Conservation (phyloP, 1,284 basidiomycete genomes). For the Rhodotorula sp. region DNA sequence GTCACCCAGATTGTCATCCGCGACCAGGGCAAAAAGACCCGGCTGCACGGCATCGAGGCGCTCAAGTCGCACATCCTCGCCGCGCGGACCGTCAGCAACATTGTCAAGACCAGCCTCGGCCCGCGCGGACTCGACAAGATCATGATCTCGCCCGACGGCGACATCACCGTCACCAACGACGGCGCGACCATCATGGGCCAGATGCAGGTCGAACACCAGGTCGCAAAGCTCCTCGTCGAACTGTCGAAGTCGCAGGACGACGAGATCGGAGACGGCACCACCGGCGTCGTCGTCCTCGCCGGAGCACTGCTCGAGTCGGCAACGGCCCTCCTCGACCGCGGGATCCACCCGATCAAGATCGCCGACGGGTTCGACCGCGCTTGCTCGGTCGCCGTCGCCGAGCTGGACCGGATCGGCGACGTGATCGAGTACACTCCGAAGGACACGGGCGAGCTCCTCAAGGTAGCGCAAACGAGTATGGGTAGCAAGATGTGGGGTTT, state of each 20-base stretch:
- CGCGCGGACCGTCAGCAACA: conserved; percentile 87
- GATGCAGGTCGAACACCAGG: conserved; percentile 96
- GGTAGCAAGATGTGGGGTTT: conserved; percentile 88
- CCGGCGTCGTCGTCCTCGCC: conserved; percentile 96
- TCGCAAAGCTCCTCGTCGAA: conserved; percentile 95
- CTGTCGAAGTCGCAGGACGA: conserved; percentile 97
- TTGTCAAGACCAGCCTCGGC: conserved; percentile 90
- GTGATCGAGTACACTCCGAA: conserved; percentile 77
- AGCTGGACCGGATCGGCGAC: conserved; percentile 93
- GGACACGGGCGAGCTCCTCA: conserved; percentile 82
- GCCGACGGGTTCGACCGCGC: conserved; percentile 97
- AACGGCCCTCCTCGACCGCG: conserved; percentile 82
- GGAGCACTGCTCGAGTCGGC: conserved; percentile 90
- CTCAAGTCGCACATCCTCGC: conserved; percentile 98
- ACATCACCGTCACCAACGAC: conserved; percentile 99
- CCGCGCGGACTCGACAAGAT: conserved; percentile 97
- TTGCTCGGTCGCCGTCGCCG: conserved; percentile 81
- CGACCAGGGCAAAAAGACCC: conserved; percentile 92
- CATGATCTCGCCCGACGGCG: conserved; percentile 82
- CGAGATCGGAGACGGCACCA: conserved; percentile 99
- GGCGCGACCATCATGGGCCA: conserved; percentile 93
- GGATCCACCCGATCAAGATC: conserved; percentile 97
- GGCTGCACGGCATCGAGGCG: conserved; percentile 89
- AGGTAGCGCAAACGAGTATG: conserved; percentile 92
- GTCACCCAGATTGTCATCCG: conserved; percentile 65